Conservation (phyloP, 2,329 filamentous ascomycete genomes). For the Aspergillus sp. region DNA sequence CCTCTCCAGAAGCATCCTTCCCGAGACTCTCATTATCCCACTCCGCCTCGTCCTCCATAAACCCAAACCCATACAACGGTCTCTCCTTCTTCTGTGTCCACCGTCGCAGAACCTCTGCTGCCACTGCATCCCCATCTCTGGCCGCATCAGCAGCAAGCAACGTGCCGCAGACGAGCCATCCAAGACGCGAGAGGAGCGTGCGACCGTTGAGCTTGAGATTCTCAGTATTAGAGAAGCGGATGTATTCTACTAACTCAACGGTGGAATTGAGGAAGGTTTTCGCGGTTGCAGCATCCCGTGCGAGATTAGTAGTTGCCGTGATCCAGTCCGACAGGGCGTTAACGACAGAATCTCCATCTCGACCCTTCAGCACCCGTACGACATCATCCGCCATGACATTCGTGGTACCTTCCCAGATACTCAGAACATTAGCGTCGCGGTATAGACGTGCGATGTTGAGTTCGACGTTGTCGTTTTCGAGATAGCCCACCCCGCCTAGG, state of each 20-base stretch:
- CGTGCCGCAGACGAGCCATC: slow-evolving; percentile 23
- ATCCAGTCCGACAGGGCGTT: neutral
- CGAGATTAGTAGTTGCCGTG: neutral
- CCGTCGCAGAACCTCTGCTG: slow-evolving; percentile 15
- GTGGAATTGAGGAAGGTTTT: neutral
- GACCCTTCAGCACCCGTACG: slow-evolving; percentile 32
- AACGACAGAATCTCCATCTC: neutral
- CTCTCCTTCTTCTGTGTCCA: neutral
- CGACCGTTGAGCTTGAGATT: slow-evolving; percentile 24
- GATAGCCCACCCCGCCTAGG: slow-evolving; percentile 21
- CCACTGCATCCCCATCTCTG: slow-evolving; percentile 23
- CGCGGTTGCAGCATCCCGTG: neutral
- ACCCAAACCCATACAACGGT: neutral
- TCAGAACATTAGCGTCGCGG: slow-evolving; percentile 54
- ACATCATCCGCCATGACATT: slow-evolving; percentile 54
- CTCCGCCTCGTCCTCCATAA: neutral
- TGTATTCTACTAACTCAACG: neutral
- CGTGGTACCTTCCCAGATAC: slow-evolving; percentile 65
- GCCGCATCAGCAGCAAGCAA: slow-evolving; percentile 26
- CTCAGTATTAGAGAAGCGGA: slow-evolving; percentile 11
- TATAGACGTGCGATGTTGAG: slow-evolving; percentile 59
- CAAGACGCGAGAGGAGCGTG: slow-evolving; percentile 22
- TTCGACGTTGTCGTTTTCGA: slow-evolving; percentile 37
- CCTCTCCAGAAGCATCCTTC: neutral
- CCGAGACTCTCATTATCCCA: too few species aligned